A percentile compares a stretch with the other conserved stretches of the same genome.
Evolutionary conservation across 305 asterid species (phyloP).

Genomic region (Fraxinus angustifolia): DNA sequence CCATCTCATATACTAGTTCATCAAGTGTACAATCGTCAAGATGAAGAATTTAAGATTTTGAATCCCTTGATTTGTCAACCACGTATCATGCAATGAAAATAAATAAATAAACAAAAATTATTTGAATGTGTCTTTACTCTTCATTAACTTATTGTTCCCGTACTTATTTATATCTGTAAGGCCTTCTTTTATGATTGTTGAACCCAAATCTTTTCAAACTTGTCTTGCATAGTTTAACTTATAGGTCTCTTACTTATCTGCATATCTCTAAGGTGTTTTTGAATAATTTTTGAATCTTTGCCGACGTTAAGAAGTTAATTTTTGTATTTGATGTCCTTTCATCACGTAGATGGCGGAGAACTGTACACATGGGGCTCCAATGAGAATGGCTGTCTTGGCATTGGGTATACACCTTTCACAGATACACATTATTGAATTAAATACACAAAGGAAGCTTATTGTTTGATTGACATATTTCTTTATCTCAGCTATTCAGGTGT

Average conservation of each 20-base stretch:
- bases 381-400: conserved; percentile 96
- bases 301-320: background rate
- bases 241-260: background rate
- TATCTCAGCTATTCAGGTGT: conserved; percentile 60
- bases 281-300: background rate
- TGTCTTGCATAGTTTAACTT: background rate
- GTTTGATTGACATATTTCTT: conserved; percentile 23
- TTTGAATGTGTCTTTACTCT: background rate
- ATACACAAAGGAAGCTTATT: conserved; percentile 17
- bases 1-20: too few species aligned
- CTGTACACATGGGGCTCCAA: conserved; percentile 93
- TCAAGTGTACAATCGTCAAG: background rate
- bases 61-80: background rate
- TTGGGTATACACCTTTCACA: conserved; percentile 52
- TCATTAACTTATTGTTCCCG: background rate
- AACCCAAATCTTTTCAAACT: background rate
- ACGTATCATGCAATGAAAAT: background rate
- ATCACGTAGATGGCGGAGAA: conserved; percentile 70
- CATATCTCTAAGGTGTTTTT: background rate
- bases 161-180: conserved; percentile 1
- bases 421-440: background rate
- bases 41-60: background rate
- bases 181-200: background rate
- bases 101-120: too few species aligned
- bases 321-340: conserved; percentile 16